phyloP scores from a whole-genome alignment of 2,329 filamentous ascomycete species.

The Colletotrichum sp. region DNA sequence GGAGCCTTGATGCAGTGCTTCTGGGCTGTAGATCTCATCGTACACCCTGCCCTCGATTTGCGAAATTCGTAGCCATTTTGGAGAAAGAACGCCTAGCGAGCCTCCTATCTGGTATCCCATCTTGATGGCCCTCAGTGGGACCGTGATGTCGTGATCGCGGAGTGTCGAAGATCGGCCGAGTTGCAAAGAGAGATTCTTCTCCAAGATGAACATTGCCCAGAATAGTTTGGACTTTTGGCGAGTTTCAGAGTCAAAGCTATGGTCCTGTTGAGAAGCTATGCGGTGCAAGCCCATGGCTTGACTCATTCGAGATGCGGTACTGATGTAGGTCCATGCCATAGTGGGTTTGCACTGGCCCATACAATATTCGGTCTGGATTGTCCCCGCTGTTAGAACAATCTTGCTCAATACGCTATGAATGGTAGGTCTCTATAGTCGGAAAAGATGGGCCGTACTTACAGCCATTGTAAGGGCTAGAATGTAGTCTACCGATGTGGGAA shows the following conservation, averaged over 20 bases:
- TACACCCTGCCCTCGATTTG: neutral
- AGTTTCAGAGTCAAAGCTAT: neutral
- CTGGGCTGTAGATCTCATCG: neutral
- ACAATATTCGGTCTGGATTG: neutral
- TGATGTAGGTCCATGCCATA: neutral
- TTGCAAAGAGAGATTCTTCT: neutral
- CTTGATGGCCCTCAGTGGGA: neutral
- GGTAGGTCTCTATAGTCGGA: no score
- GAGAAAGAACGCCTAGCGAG: neutral
- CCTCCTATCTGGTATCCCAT: neutral
- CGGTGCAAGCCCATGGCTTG: neutral
- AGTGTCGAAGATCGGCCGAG: neutral
- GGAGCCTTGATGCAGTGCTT: neutral
- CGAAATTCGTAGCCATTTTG: neutral
- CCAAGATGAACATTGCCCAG: neutral
- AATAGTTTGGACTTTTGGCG: neutral
- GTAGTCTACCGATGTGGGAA: neutral
- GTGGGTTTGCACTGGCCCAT: neutral
- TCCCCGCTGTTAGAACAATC: neutral
- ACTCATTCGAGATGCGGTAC: neutral
- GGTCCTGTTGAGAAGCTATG: neutral
- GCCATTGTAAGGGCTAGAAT: neutral
- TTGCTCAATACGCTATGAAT: no score
- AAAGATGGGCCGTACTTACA: neutral
- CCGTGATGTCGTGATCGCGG: neutral